A percentile compares a stretch with the other conserved stretches of the same genome.
phyloP scores from a whole-genome alignment of 345 rosid genomes.

The Camelina neglecta region DNA sequence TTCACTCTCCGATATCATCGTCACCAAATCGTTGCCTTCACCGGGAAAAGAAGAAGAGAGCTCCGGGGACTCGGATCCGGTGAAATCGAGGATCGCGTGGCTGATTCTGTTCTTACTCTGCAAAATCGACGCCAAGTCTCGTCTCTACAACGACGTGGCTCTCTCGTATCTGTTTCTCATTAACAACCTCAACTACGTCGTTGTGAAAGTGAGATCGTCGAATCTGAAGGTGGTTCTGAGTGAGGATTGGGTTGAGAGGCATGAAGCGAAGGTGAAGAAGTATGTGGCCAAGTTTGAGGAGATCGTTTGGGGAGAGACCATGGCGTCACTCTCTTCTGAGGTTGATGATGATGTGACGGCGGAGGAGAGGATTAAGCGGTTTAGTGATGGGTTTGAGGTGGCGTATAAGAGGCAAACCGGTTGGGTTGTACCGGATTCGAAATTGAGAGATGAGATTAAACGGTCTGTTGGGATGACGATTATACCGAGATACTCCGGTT shows the following conservation, averaged over 20 bases:
- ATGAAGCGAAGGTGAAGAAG: slow-evolving; percentile 59
- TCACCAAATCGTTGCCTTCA: slow-evolving; percentile 38
- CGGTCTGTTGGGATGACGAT: slow-evolving; percentile 51
- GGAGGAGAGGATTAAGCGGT: slow-evolving; percentile 48
- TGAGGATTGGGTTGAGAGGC: slow-evolving; percentile 60
- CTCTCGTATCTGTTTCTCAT: slow-evolving; percentile 70
- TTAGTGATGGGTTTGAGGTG: slow-evolving; percentile 61
- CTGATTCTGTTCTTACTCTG: slow-evolving; percentile 65
- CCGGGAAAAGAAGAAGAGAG: slow-evolving; percentile 49
- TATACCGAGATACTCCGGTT: slow-evolving; percentile 50
- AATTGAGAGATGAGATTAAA: slow-evolving; percentile 63
- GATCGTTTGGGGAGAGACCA: slow-evolving; percentile 62
- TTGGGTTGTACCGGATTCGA: slow-evolving; percentile 61
- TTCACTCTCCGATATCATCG: slow-evolving; percentile 52
- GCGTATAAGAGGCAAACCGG: slow-evolving; percentile 55
- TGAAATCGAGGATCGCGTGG: slow-evolving; percentile 57
- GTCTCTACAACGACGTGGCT: slow-evolving; percentile 59
- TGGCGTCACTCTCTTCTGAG: slow-evolving; percentile 39
- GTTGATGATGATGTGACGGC: not conserved
- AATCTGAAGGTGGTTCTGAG: slow-evolving; percentile 55
- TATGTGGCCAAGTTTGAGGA: slow-evolving; percentile 60
- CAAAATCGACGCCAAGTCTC: slow-evolving; percentile 66
- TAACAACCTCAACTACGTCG: slow-evolving; percentile 72
- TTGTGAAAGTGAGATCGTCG: slow-evolving; percentile 58
- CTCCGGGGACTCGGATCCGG: slow-evolving; percentile 43